phyloP scores from a whole-genome alignment of 75 land plant genomes.

The Adiantum capillusveneris region DNA sequence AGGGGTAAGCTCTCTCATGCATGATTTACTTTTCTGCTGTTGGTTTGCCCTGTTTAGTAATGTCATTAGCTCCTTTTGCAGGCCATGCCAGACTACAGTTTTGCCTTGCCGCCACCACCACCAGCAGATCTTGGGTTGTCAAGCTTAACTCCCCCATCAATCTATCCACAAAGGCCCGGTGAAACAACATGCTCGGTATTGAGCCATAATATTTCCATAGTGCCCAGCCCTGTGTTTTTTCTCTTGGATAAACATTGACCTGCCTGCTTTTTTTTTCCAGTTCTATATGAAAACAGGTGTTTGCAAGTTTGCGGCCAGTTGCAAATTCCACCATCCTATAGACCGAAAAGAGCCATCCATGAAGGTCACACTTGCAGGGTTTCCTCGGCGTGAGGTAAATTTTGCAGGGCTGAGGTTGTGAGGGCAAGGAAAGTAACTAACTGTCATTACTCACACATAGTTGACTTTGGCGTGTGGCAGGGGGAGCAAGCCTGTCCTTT shows the following conservation, averaged over 20 bases:
- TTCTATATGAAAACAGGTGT: slow-evolving; percentile 63
- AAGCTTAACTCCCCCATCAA: neutral
- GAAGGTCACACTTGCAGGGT: slow-evolving; percentile 87
- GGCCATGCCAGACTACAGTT: neutral
- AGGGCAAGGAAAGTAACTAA: no score
- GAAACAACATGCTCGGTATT: slow-evolving; percentile 52
- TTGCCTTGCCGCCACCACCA: no score
- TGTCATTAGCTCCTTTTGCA: no score
- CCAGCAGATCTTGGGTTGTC: neutral
- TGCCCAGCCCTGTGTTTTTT: slow-evolving; percentile 9
- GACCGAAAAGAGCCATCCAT: slow-evolving; percentile 29
- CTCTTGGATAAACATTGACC: no score
- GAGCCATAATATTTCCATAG: neutral
- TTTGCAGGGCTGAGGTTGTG: no score
- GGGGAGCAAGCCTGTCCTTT: slow-evolving; percentile 49
- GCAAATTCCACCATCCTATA: slow-evolving; percentile 81
- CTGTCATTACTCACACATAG: neutral
- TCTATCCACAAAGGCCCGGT: slow-evolving; percentile 60
- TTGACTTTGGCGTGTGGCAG: slow-evolving; percentile 16
- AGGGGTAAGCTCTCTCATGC: no score
- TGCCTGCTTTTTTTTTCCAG: slow-evolving; percentile 21
- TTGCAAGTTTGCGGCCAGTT: slow-evolving; percentile 62
- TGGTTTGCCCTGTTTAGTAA: no score
- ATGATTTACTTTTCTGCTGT: neutral
- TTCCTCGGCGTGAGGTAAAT: slow-evolving; percentile 85